Base-by-base conservation (phyloP, 306 rosid species). In the Lathyrus oleraceus region DNA sequence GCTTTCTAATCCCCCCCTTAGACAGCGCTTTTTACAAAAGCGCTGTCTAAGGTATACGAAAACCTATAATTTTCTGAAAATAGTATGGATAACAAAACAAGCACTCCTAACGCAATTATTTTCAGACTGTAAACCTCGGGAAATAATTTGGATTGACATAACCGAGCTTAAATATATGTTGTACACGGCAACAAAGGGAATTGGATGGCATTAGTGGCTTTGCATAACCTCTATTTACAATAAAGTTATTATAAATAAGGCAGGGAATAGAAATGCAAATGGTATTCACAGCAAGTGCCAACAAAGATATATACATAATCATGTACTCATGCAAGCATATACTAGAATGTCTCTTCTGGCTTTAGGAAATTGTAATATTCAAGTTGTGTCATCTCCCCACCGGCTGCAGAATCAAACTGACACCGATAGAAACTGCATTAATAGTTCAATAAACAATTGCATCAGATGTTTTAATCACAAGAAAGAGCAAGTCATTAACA, bases 381-480 rank as follows among this genome's bases (percentile, higher is more conserved):
- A 17, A 91, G 87, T 78, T 84, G 91, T 1, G 84, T 84, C 97
- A 91, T 89, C 82, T 84, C 94, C 73, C 97, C 96, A 2, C 97
- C 94, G 13, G 68, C 65, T 44, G 38, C 82, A 11, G 96, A 75
- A 72, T 89, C 91, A 70, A 85, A 91, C 69, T 87, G 81, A 68
- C 96, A 91, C 44, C 94, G 81, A 42, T 89, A 85, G 79, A 91
- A 89, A 80, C 97, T 91, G 91, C 84, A 83, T 47, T 5, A 15
- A 63, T 45, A 73, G 70, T 38, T 51, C 72, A 70, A 76, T 16
- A 30, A 32, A 48, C 12, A 39, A 48, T 30, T 15, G 21, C 58
- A 60, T 64, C 30, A 81, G 27, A 56, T 61, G 16, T 62, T 49
- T 42, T 21, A 64, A 45, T 38, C 57, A 25, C 53, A 9, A 0